A percentile compares a stretch with the other conserved stretches of the same genome.
Evolutionary conservation across 495 filamentous ascomycete species (phyloP).

Genomic region (Niebla homalea): DNA sequence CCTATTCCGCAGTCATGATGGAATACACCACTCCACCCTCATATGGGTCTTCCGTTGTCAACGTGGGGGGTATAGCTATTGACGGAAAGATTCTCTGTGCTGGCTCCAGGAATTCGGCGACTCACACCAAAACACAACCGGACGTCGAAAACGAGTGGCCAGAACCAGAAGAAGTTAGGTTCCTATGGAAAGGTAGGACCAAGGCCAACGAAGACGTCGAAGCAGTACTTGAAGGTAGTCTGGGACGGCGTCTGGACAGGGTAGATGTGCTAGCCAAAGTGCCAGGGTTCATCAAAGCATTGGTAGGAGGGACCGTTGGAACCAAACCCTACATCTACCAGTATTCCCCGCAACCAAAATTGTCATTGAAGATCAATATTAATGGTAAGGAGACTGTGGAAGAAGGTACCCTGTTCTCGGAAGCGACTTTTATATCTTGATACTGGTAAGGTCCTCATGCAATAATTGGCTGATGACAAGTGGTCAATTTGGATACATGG

Average conservation of each 20-base stretch:
- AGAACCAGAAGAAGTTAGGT: slow-evolving; percentile 62
- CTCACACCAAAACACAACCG: slow-evolving; percentile 51
- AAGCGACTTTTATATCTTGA: slow-evolving; percentile 85
- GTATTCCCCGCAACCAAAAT: slow-evolving; percentile 50
- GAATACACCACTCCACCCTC: slow-evolving; percentile 91
- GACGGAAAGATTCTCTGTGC: slow-evolving; percentile 70
- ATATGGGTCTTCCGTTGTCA: slow-evolving; percentile 80
- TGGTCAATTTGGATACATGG: not conserved
- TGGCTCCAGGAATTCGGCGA: slow-evolving; percentile 44
- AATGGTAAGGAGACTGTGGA: slow-evolving; percentile 65
- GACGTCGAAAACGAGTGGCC: slow-evolving; percentile 82
- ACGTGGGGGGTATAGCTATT: slow-evolving; percentile 66
- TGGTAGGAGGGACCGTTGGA: slow-evolving; percentile 74
- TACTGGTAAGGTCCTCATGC: not conserved
- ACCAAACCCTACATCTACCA: slow-evolving; percentile 97
- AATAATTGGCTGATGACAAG: not conserved
- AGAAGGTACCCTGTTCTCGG: slow-evolving; percentile 62
- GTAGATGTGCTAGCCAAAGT: slow-evolving; percentile 96
- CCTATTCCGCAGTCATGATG: slow-evolving; percentile 82
- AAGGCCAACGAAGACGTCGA: slow-evolving; percentile 59
- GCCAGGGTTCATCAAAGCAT: slow-evolving; percentile 84
- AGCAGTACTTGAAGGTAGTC: slow-evolving; percentile 52
- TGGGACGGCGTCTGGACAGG: slow-evolving; percentile 64
- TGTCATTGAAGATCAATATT: slow-evolving; percentile 68
- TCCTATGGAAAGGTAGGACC: slow-evolving; percentile 64